Base-by-base conservation (phyloP, 345 rosid genomes). In the Luvunga scandens region DNA sequence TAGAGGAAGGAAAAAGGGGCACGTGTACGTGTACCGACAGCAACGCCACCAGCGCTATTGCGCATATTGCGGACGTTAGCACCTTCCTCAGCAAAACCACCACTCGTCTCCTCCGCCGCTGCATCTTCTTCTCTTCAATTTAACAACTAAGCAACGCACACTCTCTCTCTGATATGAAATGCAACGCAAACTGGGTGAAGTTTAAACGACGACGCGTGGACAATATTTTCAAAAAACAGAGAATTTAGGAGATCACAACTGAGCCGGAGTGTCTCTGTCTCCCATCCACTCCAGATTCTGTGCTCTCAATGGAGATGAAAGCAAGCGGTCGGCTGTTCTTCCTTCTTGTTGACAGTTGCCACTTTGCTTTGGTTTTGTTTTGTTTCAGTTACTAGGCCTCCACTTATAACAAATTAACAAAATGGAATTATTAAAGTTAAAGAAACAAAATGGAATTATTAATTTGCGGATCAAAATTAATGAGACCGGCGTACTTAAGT, bases 31-130 rank as follows among this genome's bases (percentile, higher is more conserved):
- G 89, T 9, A 90, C 84, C 18, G 89, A 85, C 74, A 90, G 79
- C 33, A 89, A 77, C 21, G 90, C 89, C 60, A 84, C 42, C 39
- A 90, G 77, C 2, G 92, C 84, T 57, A 93, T 84, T 33, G 75
- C 79, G 76, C 93, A 86, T 33, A 90, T 85, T 83, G 93, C 93
- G 78, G 84, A 91, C 31, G 87, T 91, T 78, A 95, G 81, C 78
- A 85, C 14, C 78, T 79, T 86, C 81, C 92, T 87, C 72, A 89
- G 75, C 66, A 72, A 48, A 72, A 76, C 85, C 86, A 86, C 81
- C 85, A 77, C 74, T 73, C 79, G 71, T 75, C 87, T 45, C 87
- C 86, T 79, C 87, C 89, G 90, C 81, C 89, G 81, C 80, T 70
- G 89, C 86, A 80, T 80, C 79, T 64, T 79, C 56, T 27, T 62